Percentiles rank a stretch among this genome's conserved stretches.
Conservation (phyloP, 2,329 filamentous ascomycete genomes). For the Chrysoporthe cubensis region DNA sequence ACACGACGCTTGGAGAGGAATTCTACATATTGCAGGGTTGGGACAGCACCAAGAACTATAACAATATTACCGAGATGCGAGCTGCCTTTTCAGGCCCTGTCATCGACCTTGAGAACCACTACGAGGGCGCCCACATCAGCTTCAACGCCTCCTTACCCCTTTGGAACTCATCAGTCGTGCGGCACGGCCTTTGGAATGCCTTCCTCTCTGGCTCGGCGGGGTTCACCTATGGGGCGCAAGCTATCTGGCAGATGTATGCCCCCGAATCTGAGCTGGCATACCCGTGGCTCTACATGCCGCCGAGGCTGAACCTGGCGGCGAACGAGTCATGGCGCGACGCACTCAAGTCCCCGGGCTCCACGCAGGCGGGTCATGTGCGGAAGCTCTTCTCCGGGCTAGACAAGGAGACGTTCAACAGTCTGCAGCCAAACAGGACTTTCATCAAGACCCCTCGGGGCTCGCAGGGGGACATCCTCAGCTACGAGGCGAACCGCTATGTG, state of each 20-base stretch:
- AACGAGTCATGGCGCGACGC: slow-evolving; percentile 14
- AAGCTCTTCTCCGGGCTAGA: slow-evolving; percentile 3
- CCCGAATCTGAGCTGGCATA: slow-evolving; percentile 4
- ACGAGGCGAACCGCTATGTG: slow-evolving; percentile 12
- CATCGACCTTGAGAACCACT: slow-evolving; percentile 12
- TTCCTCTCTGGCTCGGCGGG: slow-evolving; percentile 10
- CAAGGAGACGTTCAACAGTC: not conserved
- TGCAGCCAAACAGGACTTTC: slow-evolving; percentile 4
- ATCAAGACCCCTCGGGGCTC: slow-evolving; percentile 4
- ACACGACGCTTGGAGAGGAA: not conserved
- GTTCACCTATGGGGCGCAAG: slow-evolving; percentile 14
- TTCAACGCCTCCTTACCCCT: slow-evolving; percentile 10
- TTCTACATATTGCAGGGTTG: not conserved
- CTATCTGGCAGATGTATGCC: slow-evolving; percentile 15
- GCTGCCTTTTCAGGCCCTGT: slow-evolving; percentile 12
- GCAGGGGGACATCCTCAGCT: not conserved
- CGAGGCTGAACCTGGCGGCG: not conserved
- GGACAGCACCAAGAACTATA: slow-evolving; percentile 12
- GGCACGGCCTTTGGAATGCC: slow-evolving; percentile 15
- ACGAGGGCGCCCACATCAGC: slow-evolving; percentile 7
- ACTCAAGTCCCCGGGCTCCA: slow-evolving; percentile 2
- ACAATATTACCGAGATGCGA: slow-evolving; percentile 13
- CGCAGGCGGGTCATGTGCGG: slow-evolving; percentile 5
- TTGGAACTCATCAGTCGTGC: slow-evolving; percentile 9
- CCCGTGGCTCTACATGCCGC: slow-evolving; percentile 5